Conservation (phyloP, 805 yeast species). For the Wickerhamomyces mucosus region DNA sequence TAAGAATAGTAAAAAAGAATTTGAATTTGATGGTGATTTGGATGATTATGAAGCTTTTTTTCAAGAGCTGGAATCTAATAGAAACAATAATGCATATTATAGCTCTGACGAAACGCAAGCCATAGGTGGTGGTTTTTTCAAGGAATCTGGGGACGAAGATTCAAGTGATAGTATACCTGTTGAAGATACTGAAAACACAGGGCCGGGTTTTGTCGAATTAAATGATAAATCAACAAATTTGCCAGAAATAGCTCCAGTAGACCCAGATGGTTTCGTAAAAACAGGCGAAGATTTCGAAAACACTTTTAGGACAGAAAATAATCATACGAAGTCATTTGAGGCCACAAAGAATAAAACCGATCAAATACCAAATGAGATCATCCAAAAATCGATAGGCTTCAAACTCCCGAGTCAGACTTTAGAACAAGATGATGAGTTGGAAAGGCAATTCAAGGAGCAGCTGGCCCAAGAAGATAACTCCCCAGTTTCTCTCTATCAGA, state of each 20-base stretch:
- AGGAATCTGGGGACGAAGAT: too few species aligned
- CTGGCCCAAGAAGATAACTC: conserved; percentile 5
- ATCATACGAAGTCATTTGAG: neutral
- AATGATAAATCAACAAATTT: neutral
- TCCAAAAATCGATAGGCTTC: neutral
- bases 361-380: neutral
- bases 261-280: neutral
- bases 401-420: neutral
- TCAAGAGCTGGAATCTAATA: conserved; percentile 19
- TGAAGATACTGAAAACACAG: too few species aligned
- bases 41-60: neutral
- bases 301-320: neutral
- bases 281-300: conserved; percentile 3
- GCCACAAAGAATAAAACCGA: neutral
- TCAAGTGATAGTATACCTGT: too few species aligned
- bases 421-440: conserved; percentile 12
- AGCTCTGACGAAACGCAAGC: conserved; percentile 1
- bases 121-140: too few species aligned
- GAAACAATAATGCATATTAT: conserved; percentile 18
- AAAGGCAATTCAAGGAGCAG: conserved; percentile 8
- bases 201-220: too few species aligned
- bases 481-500: conserved; percentile 1
- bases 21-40: neutral
- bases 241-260: neutral
- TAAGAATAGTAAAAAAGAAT: conserved; percentile 5